Base-by-base conservation (phyloP, 1,139 yeast genomes). In the Candida glucosophila region DNA sequence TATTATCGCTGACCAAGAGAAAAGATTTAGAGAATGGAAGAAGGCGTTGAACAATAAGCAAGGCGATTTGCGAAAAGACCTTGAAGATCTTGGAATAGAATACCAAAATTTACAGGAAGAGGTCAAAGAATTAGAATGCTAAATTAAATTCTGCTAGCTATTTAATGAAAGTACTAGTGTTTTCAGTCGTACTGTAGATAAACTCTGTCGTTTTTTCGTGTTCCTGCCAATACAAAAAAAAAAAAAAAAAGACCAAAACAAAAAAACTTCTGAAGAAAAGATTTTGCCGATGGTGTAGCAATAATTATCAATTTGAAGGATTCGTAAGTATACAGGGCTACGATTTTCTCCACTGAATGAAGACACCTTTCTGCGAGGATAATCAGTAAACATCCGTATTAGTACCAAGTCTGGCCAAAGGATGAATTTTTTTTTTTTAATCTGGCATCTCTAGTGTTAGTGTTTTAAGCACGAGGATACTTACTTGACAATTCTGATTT, bases 361-460 rank as follows among this genome's bases (percentile, higher is more conserved):
- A n/a, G n/a, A n/a, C n/a, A n/a, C n/a, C n/a, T n/a, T n/a, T n/a
- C n/a, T n/a, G n/a, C n/a, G n/a, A n/a, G n/a, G n/a, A n/a, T n/a
- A 8, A 16, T 16, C 18, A 16, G 18, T 16, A 16, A 16, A n/a
- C n/a, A 16, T 16, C 18, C 18, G 18, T 8, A 16, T 16, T 16
- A 8, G 8, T n/a, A 16, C 18, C 8, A n/a, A n/a, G 26, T 34
- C 18, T 8, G n/a, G n/a, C n/a, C 28, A 33, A 38, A 54, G 57
- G 69, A 63, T 59, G 68, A 61, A 52, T 45, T 32, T 41, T 51
- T 52, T 44, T 44, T 43, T 35, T 36, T 38, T 36, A 42, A 70
- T 72, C 78, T 72, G 78, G 77, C 78, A 72, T 71, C 77, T 72
- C 77, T 71, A 72, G 70, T 72, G 73, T 70, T 70, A 72, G 77